Evolutionary conservation across 2,329 filamentous ascomycete genomes (phyloP), one percentile per base, ranked within the genome.

Genomic region (Cladosporium sp.): DNA sequence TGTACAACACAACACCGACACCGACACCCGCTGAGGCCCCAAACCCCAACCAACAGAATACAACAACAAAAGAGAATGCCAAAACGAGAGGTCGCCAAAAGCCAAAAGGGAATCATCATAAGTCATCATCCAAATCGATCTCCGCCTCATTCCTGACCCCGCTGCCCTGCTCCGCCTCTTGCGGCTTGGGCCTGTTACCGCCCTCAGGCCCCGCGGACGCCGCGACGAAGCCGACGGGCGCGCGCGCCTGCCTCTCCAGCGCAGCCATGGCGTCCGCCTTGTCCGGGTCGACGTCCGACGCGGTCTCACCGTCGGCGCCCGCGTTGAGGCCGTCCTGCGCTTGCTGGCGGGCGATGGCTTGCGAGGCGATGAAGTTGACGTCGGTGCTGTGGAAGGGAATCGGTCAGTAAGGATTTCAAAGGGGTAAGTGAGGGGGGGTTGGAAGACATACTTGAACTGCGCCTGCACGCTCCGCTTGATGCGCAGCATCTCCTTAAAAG

Each of bases 401-500:
- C 16, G 41, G 63, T 77, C 68, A 77, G 73, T 58, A 13, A 10
- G 16, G 33, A 46, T 28, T 38, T n/a, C 40, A 22, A 33, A n/a
- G 22, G 53, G n/a, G 46, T 11, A 33, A 31, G 16, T 44, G 33
- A 13, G 14, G 14, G 19, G 28, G 13, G 44, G 16, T 2, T 35
- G 35, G 10, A 38, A 37, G 43, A 72, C 76, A 66, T 78, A 82
- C 79, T 97, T 97, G 78, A 95, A 98, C 74, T 96, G 89, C 49
- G 93, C 92, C 71, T 96, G 90, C 10, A 98, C 93, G 70, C 89
- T 95, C 68, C 93, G 80, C 78, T 97, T 98, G 77, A 98, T 90
- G 31, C 93, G 85, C 57, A 97, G 78, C 93, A 98, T 98, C 69
- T 98, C 93, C 75, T 95, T 96, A 79, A 95, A 98, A 0, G 95